These are phyloP conservation scores for Castanea crenata DNA, from an alignment of 306 rosid genomes.

Conservation along the genomic window DNA sequence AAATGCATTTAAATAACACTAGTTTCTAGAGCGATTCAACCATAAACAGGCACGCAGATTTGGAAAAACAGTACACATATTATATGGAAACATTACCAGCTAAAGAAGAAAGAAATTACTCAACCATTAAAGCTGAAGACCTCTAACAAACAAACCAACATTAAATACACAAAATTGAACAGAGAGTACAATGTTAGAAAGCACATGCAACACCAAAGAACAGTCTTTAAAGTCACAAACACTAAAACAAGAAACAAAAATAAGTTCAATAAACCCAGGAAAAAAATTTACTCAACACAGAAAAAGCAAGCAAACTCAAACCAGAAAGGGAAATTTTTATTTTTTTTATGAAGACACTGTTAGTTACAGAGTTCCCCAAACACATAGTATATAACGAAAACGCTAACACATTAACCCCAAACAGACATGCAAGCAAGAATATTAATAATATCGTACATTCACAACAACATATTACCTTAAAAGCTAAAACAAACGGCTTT, in stretches of 20 bases:
- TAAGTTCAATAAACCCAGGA: neutral
- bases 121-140: neutral
- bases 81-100: too few species aligned
- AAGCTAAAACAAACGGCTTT: neutral
- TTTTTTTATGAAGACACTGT: neutral
- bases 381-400: neutral
- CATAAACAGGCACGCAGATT: neutral
- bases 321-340: neutral
- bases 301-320: neutral
- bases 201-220: neutral
- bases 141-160: neutral
- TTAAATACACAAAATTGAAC: neutral
- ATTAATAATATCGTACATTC: neutral
- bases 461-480: neutral
- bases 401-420: neutral
- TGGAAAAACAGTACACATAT: neutral
- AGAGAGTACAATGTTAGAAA: neutral
- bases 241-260: neutral
- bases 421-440: neutral
- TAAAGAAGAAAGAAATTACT: neutral
- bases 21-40: neutral
- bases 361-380: neutral
- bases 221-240: neutral
- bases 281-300: neutral
- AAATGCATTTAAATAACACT: neutral